Conservation (phyloP, 2,329 filamentous ascomycete species). For the Beauveria sp. region DNA sequence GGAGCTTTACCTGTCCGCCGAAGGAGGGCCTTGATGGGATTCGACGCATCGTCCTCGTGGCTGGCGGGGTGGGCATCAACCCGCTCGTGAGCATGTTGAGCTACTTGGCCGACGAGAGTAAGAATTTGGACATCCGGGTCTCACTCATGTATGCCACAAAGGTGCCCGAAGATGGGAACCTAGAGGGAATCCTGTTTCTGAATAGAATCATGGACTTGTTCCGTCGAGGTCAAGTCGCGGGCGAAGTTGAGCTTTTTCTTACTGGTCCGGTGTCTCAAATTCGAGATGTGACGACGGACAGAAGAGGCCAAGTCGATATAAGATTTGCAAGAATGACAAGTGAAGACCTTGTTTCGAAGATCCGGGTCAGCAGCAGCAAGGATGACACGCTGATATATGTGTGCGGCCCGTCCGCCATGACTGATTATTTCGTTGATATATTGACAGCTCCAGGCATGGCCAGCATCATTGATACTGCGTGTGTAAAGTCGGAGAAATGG, state of each 20-base stretch:
- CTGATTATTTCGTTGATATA: constrained; percentile 53
- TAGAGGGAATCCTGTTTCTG: constrained; percentile 42
- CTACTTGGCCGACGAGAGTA: constrained; percentile 40
- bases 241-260: constrained; percentile 39
- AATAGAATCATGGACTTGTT: constrained; percentile 38
- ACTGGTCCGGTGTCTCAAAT: constrained; percentile 25
- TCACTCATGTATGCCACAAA: constrained; percentile 57
- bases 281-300: background rate
- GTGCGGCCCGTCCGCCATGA: constrained; percentile 63
- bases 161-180: constrained; percentile 20
- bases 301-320: constrained; percentile 14
- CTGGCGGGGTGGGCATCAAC: constrained; percentile 78
- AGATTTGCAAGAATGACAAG: constrained; percentile 33
- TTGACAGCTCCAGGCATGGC: constrained; percentile 25
- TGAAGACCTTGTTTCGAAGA: constrained; percentile 32
- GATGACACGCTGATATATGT: constrained; percentile 51
- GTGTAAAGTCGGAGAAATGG: constrained; percentile 56
- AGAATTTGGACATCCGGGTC: constrained; percentile 33
- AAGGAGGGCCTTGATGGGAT: constrained; percentile 37
- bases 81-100: constrained; percentile 69
- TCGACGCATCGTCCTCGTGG: constrained; percentile 62
- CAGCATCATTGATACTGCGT: constrained; percentile 34
- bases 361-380: constrained; percentile 25
- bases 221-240: constrained; percentile 26
- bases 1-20: constrained; percentile 74